These are phyloP conservation scores for Cenchrus fungigraminus DNA, from an alignment of 176 grass and related monocot genomes.

Conservation along the genomic window DNA sequence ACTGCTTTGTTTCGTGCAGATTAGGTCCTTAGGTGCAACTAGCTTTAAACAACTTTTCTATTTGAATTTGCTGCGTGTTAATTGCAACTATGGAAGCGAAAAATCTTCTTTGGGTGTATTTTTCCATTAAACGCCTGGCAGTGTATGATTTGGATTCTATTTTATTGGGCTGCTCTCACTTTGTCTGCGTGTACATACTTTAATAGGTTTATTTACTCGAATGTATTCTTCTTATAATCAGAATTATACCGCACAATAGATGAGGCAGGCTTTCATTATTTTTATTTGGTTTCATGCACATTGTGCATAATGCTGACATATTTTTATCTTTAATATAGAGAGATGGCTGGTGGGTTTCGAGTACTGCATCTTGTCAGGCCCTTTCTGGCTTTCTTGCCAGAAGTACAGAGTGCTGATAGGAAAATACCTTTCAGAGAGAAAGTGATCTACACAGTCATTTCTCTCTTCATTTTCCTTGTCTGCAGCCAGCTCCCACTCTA, in stretches of 20 bases:
- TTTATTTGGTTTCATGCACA: neutral
- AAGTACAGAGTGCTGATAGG: constrained; percentile 77
- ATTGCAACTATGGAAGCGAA: neutral
- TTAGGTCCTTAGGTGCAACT: neutral
- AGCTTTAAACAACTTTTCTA: neutral
- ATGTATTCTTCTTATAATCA: neutral
- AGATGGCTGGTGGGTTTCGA: constrained; percentile 70
- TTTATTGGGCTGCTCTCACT: neutral
- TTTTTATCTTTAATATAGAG: constrained; percentile 5
- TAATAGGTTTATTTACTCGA: neutral
- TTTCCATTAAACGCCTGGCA: neutral
- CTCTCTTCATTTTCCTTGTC: constrained; percentile 77
- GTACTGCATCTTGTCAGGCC: constrained; percentile 78
- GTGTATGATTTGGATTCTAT: neutral
- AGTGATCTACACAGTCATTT: constrained; percentile 80
- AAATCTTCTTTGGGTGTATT: no score
- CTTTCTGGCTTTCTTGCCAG: constrained; percentile 77
- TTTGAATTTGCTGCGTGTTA: neutral
- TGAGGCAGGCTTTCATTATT: neutral
- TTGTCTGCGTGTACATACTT: neutral
- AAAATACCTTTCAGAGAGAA: constrained; percentile 85
- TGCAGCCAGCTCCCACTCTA: constrained; percentile 81
- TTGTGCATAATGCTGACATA: constrained; percentile 16
- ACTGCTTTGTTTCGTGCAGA: neutral
- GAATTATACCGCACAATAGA: neutral